Evolutionary conservation across 164 flowering plant genomes (phyloP).

Genomic region (Liquidambar formosana): DNA sequence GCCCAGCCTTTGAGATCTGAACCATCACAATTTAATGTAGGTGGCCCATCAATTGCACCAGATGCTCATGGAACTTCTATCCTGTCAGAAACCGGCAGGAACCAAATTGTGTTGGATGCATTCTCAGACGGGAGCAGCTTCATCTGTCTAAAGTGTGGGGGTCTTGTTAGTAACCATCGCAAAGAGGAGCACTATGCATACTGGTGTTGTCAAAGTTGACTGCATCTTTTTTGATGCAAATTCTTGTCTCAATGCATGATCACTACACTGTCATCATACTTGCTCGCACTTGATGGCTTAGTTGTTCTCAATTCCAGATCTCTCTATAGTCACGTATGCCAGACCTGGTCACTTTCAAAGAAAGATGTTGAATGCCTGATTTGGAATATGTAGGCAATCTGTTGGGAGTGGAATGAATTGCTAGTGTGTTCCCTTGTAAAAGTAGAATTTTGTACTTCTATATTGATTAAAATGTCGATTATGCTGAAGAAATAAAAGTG

Average conservation of each 20-base stretch:
- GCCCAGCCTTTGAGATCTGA: constrained; percentile 49
- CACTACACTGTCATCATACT: background rate
- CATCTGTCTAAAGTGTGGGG: constrained; percentile 91
- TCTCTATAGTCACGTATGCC: background rate
- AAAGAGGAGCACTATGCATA: constrained; percentile 85
- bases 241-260: background rate
- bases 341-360: too few species aligned
- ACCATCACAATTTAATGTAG: constrained; percentile 16
- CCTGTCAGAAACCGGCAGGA: constrained; percentile 81
- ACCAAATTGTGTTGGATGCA: constrained; percentile 83
- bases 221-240: background rate
- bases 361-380: background rate
- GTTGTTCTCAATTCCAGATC: background rate
- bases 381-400: background rate
- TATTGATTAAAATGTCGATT: background rate
- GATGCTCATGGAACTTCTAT: constrained; percentile 62
- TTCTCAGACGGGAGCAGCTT: constrained; percentile 96
- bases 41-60: constrained; percentile 21
- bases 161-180: constrained; percentile 85
- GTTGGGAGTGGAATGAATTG: background rate
- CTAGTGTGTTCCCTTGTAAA: background rate
- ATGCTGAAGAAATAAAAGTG: background rate
- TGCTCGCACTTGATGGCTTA: background rate
- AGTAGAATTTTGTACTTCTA: background rate
- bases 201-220: constrained; percentile 70